Conservation (phyloP, 768 basidiomycete species). For the Kwoniella shandongensis region DNA sequence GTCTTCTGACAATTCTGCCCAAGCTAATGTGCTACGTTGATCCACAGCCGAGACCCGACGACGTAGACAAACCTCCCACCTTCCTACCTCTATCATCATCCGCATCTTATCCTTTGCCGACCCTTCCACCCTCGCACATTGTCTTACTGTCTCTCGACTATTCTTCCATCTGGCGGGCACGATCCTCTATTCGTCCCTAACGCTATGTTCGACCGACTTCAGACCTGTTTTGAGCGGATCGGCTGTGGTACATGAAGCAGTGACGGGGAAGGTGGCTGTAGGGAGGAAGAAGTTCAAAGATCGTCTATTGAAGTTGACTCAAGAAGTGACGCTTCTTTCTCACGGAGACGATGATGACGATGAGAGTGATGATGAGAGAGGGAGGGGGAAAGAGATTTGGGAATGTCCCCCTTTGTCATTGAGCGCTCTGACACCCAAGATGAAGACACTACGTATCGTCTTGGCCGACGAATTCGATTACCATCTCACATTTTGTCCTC, state of each 20-base stretch:
- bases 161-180: slow-evolving; percentile 21
- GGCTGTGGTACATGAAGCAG: slow-evolving; percentile 4
- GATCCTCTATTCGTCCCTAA: slow-evolving; percentile 13
- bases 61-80: slow-evolving; percentile 9
- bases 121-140: slow-evolving; percentile 7
- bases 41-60: slow-evolving; percentile 9
- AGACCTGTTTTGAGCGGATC: slow-evolving; percentile 3
- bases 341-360: slow-evolving; percentile 20
- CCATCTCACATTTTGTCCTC: slow-evolving; percentile 16
- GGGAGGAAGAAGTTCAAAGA: slow-evolving; percentile 17
- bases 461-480: slow-evolving; percentile 19
- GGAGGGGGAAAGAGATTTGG: slow-evolving; percentile 1
- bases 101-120: slow-evolving; percentile 17
- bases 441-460: slow-evolving; percentile 7
- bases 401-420: slow-evolving; percentile 13
- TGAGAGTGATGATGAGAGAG: neutral
- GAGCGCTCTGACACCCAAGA: slow-evolving; percentile 2
- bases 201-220: slow-evolving; percentile 2
- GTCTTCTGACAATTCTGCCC: neutral
- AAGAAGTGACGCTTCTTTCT: slow-evolving; percentile 7
- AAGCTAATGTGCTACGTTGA: no score
- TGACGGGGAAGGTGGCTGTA: slow-evolving; percentile 10
- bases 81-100: slow-evolving; percentile 19
- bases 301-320: slow-evolving; percentile 16
- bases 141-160: slow-evolving; percentile 17